Percentiles rank a stretch among this genome's conserved stretches.
These are phyloP conservation scores for Alternaria tenuissima DNA, from an alignment of 2,329 filamentous ascomycete species.

Conservation along the genomic window DNA sequence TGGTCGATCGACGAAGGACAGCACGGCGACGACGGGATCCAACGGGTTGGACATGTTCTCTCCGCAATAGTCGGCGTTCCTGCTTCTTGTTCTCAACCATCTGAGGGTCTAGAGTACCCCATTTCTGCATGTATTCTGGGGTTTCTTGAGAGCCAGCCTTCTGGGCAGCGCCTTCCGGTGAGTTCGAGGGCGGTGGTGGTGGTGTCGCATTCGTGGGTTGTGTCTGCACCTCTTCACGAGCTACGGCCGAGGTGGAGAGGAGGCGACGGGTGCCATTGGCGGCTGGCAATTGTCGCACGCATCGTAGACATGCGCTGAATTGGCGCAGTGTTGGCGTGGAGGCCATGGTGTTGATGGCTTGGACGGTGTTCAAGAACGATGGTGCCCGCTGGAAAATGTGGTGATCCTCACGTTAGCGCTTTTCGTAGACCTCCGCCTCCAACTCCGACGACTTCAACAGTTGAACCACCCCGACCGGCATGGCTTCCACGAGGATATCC, in stretches of 20 bases:
- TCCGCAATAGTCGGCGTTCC: constrained; percentile 73
- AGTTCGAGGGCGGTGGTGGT: constrained; percentile 29
- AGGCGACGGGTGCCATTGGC: constrained; percentile 49
- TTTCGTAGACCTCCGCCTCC: constrained; percentile 35
- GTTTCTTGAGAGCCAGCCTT: constrained; percentile 19
- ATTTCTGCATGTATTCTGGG: constrained; percentile 48
- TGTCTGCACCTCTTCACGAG: constrained; percentile 55
- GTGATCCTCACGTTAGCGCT: constrained; percentile 17
- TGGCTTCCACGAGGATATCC: constrained; percentile 52
- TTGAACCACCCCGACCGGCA: constrained; percentile 39
- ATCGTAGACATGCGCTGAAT: constrained; percentile 46
- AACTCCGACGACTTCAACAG: constrained; percentile 34
- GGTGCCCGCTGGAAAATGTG: constrained; percentile 31
- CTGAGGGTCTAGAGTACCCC: constrained; percentile 45
- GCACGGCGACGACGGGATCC: constrained; percentile 83
- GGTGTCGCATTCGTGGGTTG: constrained; percentile 29
- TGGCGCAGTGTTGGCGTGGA: constrained; percentile 46
- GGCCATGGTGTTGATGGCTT: constrained; percentile 40
- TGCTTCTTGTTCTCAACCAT: constrained; percentile 54
- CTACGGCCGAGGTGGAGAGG: constrained; percentile 58
- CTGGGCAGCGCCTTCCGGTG: constrained; percentile 19
- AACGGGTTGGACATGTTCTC: constrained; percentile 72
- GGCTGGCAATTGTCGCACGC: constrained; percentile 44
- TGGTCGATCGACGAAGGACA: constrained; percentile 45
- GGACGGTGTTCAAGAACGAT: constrained; percentile 9